Base-by-base conservation (phyloP, 2,329 filamentous ascomycete genomes). In the Gaeumannomyces sp. region DNA sequence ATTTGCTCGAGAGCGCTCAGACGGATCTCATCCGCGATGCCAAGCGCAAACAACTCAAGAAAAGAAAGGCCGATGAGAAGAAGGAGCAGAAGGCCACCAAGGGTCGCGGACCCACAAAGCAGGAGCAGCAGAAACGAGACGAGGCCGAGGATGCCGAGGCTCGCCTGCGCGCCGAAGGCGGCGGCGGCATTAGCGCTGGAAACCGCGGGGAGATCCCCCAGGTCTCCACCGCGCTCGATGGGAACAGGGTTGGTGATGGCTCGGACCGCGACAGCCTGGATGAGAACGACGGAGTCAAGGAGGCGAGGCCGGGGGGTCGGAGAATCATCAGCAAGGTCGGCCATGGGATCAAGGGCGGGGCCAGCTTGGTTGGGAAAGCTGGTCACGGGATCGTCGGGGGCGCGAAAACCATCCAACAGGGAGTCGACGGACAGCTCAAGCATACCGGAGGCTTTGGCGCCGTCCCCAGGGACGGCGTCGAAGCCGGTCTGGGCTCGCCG, bases 11-110 rank as follows among this genome's bases (percentile, higher is more conserved):
- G 73, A 77, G 77, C 11, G 94, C 94, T 1, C 90, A 98, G 76
- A 97, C 92, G 0, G 87, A 92, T 28, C 79, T 99, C 57, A 91
- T 99, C 69, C 89, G 88, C 66, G 82, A 82, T 60, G 93, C 91
- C 64, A 93, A 93, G 72, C 92, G 89, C 73, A 88, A 87, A 19
- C 88, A 97, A 69, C 78, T 89, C n/a, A 89, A 94, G 73, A 81
- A 87, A 71, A 74, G 82, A 64, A 81, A 82, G 63, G 85, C 85
- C 62, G 85, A 86, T 8, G 89, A 88, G 58, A 93, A 90, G 73
- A 83, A 83, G 68, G 77, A 80, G 1, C 85, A 87, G n/a, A 85
- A 81, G 65, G 76, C 81, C 60, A 72, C 76, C 35, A 82, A 80
- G 65, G 75, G 78, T 33, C 82, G 82, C 65, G 76, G 78, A 0